Evolutionary conservation across 306 rosid species (phyloP), one percentile per base, ranked within the genome.

Genomic region (Abrus pulchellus): DNA sequence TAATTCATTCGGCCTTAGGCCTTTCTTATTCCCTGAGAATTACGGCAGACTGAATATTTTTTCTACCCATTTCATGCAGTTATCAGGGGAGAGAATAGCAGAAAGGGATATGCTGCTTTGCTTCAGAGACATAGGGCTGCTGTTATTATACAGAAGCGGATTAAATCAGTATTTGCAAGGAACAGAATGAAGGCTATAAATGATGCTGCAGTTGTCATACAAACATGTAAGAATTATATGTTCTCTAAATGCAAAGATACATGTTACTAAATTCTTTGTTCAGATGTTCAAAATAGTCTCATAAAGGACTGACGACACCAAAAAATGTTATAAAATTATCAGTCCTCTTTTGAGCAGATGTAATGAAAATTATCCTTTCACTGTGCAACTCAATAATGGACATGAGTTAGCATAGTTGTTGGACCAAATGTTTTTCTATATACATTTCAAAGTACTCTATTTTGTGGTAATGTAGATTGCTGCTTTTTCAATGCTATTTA

Each of bases 91-190:
- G 89, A 89, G 57, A 90, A 90, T 76, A 88, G 79, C 41, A 90
- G 99, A 85, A 92, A 83, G 77, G 91, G 78, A 59, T 96, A 87
- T 85, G 87, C 84, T 77, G 68, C 84, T 79, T 85, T 71, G 71
- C 73, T 93, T 68, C 88, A 68, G 88, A 93, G 89, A 87, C 85
- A 92, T 76, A 89, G 85, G 85, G 98, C 98, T 61, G 94, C 97
- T 38, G 74, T 90, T 72, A 40, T 79, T 57, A 88, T 96, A 86
- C 99, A 96, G 65, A 96, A 83, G 88, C 74, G 60, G 80, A 71
- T 88, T 75, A 96, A 93, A 87, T 80, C 83, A 74, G 80, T 71
- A 65, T 66, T 85, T 78, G 83, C 90, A 30, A 85, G 76, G 77
- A 89, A 76, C 85, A 88, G 83, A 77, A 75, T 89, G 85, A 88